Conservation (phyloP, 2,329 filamentous ascomycete species). For the Pseudodiploospora longispora region DNA sequence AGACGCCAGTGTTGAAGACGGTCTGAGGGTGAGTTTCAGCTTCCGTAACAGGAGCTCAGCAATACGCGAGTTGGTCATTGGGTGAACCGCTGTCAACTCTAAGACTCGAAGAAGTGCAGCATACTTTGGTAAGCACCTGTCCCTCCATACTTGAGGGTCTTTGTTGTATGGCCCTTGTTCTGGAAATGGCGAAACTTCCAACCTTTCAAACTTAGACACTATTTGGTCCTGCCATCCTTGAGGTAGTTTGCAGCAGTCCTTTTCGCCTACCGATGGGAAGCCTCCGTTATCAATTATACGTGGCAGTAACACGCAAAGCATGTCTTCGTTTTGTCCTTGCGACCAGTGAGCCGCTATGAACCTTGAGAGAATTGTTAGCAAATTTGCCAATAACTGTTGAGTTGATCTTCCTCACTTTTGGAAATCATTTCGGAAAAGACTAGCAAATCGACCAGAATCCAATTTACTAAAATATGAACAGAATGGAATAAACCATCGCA, state of each 20-base stretch:
- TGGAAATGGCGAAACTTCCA: constrained; percentile 57
- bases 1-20: constrained; percentile 49
- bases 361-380: constrained; percentile 29
- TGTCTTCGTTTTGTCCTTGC: constrained; percentile 54
- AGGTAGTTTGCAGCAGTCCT: constrained; percentile 49
- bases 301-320: constrained; percentile 61
- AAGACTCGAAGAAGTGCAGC: constrained; percentile 59
- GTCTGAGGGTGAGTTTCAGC: constrained; percentile 55
- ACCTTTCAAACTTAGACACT: constrained; percentile 56
- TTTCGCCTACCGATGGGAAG: constrained; percentile 44
- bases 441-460: constrained; percentile 65
- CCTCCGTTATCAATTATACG: constrained; percentile 50
- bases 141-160: constrained; percentile 53
- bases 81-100: constrained; percentile 53
- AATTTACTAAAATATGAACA: constrained; percentile 74
- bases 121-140: constrained; percentile 58
- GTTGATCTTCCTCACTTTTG: constrained; percentile 51
- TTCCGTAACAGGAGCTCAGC: constrained; percentile 58
- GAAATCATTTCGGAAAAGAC: constrained; percentile 71
- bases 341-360: constrained; percentile 72
- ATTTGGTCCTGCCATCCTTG: constrained; percentile 69
- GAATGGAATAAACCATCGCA: constrained; percentile 72
- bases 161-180: constrained; percentile 55
- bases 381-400: constrained; percentile 11
- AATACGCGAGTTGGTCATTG: constrained; percentile 58